Evolutionary conservation across 805 yeast species (phyloP).

Genomic region (Debaryomyces tyrocola): DNA sequence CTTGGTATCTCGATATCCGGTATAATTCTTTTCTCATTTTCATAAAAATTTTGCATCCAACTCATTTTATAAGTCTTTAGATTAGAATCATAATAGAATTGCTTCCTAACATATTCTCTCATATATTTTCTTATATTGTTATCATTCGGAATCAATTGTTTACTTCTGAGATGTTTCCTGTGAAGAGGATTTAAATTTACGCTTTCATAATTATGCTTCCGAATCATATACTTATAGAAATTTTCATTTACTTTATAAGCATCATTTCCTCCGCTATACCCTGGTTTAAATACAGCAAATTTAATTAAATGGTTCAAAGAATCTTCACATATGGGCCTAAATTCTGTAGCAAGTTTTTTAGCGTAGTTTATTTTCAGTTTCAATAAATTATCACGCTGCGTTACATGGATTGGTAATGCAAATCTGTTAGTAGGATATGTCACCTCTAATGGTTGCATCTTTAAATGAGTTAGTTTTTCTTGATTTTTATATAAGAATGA

Average conservation of each 20-base stretch:
- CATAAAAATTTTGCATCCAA: conserved; percentile 26
- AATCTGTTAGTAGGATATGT: conserved; percentile 27
- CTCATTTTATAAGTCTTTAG: conserved; percentile 18
- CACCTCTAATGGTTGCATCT: conserved; percentile 31
- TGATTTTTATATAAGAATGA: conserved; percentile 20
- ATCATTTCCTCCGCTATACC: background rate
- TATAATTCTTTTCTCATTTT: conserved; percentile 8
- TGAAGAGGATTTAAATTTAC: conserved; percentile 14
- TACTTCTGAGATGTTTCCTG: conserved; percentile 19
- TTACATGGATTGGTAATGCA: conserved; percentile 32
- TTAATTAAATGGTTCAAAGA: conserved; percentile 17
- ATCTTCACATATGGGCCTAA: conserved; percentile 20
- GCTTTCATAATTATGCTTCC: conserved; percentile 18
- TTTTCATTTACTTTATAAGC: conserved; percentile 16
- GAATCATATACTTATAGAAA: conserved; percentile 27
- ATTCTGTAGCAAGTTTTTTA: conserved; percentile 16
- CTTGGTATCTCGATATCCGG: background rate
- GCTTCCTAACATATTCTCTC: conserved; percentile 27
- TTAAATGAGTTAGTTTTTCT: conserved; percentile 17
- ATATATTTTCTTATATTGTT: conserved; percentile 26
- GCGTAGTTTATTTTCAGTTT: conserved; percentile 21
- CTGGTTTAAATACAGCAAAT: conserved; percentile 13
- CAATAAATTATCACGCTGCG: conserved; percentile 25
- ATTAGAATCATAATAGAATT: conserved; percentile 24
- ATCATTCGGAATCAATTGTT: conserved; percentile 28